These are phyloP conservation scores for Claviceps spartinae DNA, from an alignment of 2,329 filamentous ascomycete genomes.

Conservation along the genomic window DNA sequence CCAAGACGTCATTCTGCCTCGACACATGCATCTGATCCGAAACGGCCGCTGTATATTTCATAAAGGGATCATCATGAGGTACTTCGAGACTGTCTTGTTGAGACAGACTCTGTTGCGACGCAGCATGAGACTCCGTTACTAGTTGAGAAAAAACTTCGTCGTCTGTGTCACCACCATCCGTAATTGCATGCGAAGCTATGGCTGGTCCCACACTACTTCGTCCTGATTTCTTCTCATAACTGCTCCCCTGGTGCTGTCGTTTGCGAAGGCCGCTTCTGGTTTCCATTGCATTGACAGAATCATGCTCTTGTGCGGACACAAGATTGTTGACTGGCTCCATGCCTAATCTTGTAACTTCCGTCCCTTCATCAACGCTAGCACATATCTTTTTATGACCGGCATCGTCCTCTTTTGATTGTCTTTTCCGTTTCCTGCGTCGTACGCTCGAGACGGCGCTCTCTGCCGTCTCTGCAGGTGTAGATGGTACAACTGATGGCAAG, in stretches of 20 bases:
- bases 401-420: conserved; percentile 13
- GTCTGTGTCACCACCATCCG: conserved; percentile 22
- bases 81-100: conserved; percentile 3
- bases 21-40: neutral
- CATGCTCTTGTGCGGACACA: neutral
- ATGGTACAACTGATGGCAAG: conserved; percentile 11
- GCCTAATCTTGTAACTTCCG: neutral
- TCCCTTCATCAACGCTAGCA: conserved; percentile 7
- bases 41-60: neutral
- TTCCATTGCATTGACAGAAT: neutral
- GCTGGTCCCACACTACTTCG: conserved; percentile 6
- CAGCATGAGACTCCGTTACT: conserved; percentile 26
- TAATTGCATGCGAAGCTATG: conserved; percentile 1
- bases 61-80: neutral
- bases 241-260: conserved; percentile 5
- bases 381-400: conserved; percentile 18
- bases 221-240: neutral
- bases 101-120: conserved; percentile 20
- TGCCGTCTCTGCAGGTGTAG: conserved; percentile 10
- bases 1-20: neutral
- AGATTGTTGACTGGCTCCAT: neutral
- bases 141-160: conserved; percentile 29
- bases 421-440: conserved; percentile 15
- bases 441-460: neutral
- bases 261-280: conserved; percentile 11